Base-by-base conservation (phyloP, 116 monocot genomes). In the Zostera marina region DNA sequence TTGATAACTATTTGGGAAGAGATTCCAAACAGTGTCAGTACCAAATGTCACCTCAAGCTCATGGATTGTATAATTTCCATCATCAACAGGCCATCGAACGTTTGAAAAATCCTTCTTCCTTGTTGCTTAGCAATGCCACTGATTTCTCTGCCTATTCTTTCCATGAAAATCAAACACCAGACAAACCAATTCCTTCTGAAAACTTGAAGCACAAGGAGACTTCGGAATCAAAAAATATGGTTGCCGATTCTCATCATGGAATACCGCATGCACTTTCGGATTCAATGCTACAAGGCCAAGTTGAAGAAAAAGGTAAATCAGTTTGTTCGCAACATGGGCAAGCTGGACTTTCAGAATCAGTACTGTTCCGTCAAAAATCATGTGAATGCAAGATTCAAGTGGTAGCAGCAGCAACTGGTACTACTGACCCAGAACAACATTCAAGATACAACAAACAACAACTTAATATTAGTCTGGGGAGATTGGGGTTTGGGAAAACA, bases 211-310 rank as follows among this genome's bases (percentile, higher is more conserved):
- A 68, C 48, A 58, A 67, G 20, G 74, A 51, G 42, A 13, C 71
- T 15, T 49, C 62, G 9, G 72, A 68, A 26, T 68, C 72, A 10
- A 67, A 78, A 59, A 76, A 69, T 54, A 64, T 66, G 39, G 5
- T 24, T 54, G 59, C n/a, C n/a, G n/a, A 59, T 59, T 74, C 66
- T 58, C 21, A 40, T 41, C 73, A 65, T 61, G 70, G 56, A n/a
- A 64, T 87, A 45, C 68, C 76, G 56, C 83, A 84, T 79, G 84
- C 76, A 21, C 75, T 72, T 58, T 84, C 88, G 63, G 84, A 94
- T 63, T 56, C 88, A 49, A 19, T 76, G 58, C 60, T 88, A 65
- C 78, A 70, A 63, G 76, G 73, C 5, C 48, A 62, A 11, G 22
- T 21, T 42, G 68, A 48, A 39, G 70, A 23, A 39, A 69, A 23